A percentile compares a stretch with the other conserved stretches of the same genome.
Evolutionary conservation across 2,329 filamentous ascomycete genomes (phyloP).

Genomic region (Endothia cerciana): DNA sequence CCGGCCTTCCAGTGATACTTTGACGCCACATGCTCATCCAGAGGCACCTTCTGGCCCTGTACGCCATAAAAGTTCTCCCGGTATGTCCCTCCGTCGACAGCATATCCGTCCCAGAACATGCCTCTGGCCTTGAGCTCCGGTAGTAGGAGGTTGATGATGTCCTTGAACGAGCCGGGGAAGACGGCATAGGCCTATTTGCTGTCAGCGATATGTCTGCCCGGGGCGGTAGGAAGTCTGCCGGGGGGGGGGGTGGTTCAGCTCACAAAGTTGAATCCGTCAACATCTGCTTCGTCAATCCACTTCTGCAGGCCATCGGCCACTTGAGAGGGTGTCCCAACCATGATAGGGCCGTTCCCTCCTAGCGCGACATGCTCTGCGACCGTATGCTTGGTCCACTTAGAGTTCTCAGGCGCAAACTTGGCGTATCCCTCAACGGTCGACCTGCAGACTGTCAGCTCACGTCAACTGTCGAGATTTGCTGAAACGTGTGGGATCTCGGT

Average conservation of each 20-base stretch:
- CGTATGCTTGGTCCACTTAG: slow-evolving; percentile 74
- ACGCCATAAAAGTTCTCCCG: slow-evolving; percentile 47
- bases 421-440: slow-evolving; percentile 32
- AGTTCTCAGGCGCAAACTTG: slow-evolving; percentile 25
- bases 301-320: slow-evolving; percentile 70
- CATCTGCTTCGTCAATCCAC: slow-evolving; percentile 70
- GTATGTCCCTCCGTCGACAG: slow-evolving; percentile 47
- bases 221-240: neutral
- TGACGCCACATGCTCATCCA: slow-evolving; percentile 44
- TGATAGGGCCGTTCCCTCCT: slow-evolving; percentile 67
- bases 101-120: slow-evolving; percentile 57
- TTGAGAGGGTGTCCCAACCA: slow-evolving; percentile 66
- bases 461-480: too few species aligned
- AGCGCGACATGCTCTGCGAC: slow-evolving; percentile 70
- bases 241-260: slow-evolving; percentile 12
- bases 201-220: neutral
- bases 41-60: slow-evolving; percentile 40
- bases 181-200: slow-evolving; percentile 45
- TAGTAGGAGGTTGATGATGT: slow-evolving; percentile 66
- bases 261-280: slow-evolving; percentile 75
- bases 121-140: slow-evolving; percentile 64
- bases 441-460: slow-evolving; percentile 2
- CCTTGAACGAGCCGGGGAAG: slow-evolving; percentile 65
- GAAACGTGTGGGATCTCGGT: slow-evolving; percentile 18
- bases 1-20: slow-evolving; percentile 46